These are phyloP conservation scores for Catenaria anguillulae DNA, from an alignment of 371 early-diverging fungal genomes.

Conservation along the genomic window DNA sequence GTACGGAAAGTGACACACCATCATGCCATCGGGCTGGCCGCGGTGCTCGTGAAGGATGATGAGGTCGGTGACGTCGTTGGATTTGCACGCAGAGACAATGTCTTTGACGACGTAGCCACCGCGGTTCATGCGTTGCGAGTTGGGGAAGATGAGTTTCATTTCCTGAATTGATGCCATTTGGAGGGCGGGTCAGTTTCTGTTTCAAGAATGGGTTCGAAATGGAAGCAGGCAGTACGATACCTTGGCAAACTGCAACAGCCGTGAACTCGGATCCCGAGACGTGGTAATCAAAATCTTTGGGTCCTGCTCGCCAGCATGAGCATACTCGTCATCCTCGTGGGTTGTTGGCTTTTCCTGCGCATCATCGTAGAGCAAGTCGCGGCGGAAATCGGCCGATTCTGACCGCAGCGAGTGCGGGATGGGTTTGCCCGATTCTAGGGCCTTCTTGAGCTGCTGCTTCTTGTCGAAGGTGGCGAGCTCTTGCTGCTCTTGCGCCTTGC, in stretches of 20 bases:
- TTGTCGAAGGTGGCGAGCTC: constrained; percentile 77
- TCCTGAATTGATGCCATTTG: too few relatives aligned
- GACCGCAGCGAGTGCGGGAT: constrained; percentile 68
- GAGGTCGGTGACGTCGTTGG: constrained; percentile 91
- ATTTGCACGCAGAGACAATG: constrained; percentile 83
- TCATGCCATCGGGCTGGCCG: constrained; percentile 95
- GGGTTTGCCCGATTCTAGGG: constrained; percentile 75
- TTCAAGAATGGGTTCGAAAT: too few relatives aligned
- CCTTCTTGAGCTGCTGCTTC: constrained; percentile 82
- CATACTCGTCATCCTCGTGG: constrained; percentile 94
- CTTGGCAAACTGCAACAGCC: constrained; percentile 91
- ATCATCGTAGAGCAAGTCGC: constrained; percentile 76
- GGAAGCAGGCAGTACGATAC: too few relatives aligned
- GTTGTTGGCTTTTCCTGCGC: constrained; percentile 55
- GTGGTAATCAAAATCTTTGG: constrained; percentile 97
- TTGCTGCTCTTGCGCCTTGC: constrained; percentile 82
- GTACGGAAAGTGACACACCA: constrained; percentile 93
- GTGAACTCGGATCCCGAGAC: constrained; percentile 86
- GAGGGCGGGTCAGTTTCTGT: too few relatives aligned
- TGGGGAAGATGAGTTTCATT: constrained; percentile 91
- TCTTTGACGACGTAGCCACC: constrained; percentile 93
- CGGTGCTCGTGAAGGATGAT: constrained; percentile 94
- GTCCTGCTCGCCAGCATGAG: constrained; percentile 77
- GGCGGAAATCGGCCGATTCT: constrained; percentile 53
- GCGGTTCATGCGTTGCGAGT: constrained; percentile 94